A percentile compares a stretch with the other conserved stretches of the same genome.
phyloP scores from a whole-genome alignment of 805 yeast species.

The Myxozyma nipponensis region DNA sequence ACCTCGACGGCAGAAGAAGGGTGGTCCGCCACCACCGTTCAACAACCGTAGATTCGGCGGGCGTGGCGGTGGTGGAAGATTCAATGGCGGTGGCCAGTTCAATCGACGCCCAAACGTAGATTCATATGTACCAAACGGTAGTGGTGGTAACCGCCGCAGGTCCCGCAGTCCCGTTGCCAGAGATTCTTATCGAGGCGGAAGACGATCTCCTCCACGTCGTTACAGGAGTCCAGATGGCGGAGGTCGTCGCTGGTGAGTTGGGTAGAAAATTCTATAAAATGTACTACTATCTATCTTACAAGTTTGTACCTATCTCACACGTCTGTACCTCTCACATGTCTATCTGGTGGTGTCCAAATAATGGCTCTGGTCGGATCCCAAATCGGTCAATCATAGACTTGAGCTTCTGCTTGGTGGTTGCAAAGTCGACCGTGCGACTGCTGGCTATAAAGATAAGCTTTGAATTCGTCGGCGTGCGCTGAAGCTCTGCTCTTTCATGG shows the following conservation, averaged over 20 bases:
- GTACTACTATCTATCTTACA: too few relatives aligned
- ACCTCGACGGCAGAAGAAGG: neutral
- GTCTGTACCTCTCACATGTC: too few relatives aligned
- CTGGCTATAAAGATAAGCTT: too few relatives aligned
- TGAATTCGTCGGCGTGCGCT: neutral
- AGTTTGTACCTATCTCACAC: too few relatives aligned
- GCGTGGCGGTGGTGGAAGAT: conserved; percentile 3
- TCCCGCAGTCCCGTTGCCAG: conserved; percentile 19
- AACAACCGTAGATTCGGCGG: conserved; percentile 1
- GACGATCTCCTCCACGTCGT: neutral
- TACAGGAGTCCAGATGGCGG: neutral
- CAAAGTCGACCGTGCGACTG: too few relatives aligned
- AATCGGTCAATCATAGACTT: too few relatives aligned
- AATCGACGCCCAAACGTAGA: conserved; percentile 3
- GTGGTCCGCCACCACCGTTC: too few relatives aligned
- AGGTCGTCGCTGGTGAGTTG: neutral
- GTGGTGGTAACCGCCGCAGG: conserved; percentile 6
- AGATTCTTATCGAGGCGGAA: neutral
- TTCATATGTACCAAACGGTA: conserved; percentile 12
- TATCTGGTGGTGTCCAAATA: too few relatives aligned
- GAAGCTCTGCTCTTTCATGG: neutral
- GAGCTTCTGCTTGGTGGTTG: too few relatives aligned
- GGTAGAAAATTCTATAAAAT: too few relatives aligned
- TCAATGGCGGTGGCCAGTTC: conserved; percentile 6
- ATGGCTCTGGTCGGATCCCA: too few relatives aligned